These are phyloP conservation scores for Aspergillus sojae DNA, from an alignment of 2,329 filamentous ascomycete species.

Conservation along the genomic window DNA sequence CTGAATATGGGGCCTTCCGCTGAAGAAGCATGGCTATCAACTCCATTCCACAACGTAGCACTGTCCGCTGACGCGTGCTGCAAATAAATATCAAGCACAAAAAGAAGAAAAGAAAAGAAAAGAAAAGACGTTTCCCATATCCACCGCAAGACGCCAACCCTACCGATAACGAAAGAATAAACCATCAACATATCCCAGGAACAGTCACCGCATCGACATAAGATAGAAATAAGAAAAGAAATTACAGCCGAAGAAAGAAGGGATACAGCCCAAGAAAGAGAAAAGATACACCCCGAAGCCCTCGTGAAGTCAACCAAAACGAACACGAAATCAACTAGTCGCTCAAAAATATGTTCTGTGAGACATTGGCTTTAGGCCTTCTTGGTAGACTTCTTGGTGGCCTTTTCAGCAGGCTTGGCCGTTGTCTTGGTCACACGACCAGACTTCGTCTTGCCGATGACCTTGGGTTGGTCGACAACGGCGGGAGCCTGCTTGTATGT, in stretches of 20 bases:
- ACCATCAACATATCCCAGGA: slow-evolving; percentile 29
- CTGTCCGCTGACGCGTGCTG: slow-evolving; percentile 15
- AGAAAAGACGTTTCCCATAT: slow-evolving; percentile 33
- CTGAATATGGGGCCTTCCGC: not conserved
- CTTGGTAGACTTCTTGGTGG: slow-evolving; percentile 52
- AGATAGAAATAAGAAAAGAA: slow-evolving; percentile 29
- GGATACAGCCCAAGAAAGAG: slow-evolving; percentile 29
- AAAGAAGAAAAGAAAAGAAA: slow-evolving; percentile 18
- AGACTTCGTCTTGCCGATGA: slow-evolving; percentile 80
- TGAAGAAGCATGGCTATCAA: slow-evolving; percentile 18
- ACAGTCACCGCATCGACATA: slow-evolving; percentile 20
- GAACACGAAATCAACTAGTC: slow-evolving; percentile 23
- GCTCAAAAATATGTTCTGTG: slow-evolving; percentile 17
- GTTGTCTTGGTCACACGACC: slow-evolving; percentile 77
- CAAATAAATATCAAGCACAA: slow-evolving; percentile 21
- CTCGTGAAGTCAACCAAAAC: slow-evolving; percentile 18
- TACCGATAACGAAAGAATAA: slow-evolving; percentile 29
- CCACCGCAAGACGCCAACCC: slow-evolving; percentile 42
- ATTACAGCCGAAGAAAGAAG: slow-evolving; percentile 34
- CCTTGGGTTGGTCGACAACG: slow-evolving; percentile 68
- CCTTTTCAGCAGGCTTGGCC: slow-evolving; percentile 48
- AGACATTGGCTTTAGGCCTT: slow-evolving; percentile 29
- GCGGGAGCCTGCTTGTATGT: slow-evolving; percentile 59
- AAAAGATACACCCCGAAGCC: slow-evolving; percentile 16
- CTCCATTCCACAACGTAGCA: slow-evolving; percentile 24